These are phyloP conservation scores for cucumber (Cucumis sativus) DNA, from an alignment of 306 rosid species.

Conservation along the genomic window DNA sequence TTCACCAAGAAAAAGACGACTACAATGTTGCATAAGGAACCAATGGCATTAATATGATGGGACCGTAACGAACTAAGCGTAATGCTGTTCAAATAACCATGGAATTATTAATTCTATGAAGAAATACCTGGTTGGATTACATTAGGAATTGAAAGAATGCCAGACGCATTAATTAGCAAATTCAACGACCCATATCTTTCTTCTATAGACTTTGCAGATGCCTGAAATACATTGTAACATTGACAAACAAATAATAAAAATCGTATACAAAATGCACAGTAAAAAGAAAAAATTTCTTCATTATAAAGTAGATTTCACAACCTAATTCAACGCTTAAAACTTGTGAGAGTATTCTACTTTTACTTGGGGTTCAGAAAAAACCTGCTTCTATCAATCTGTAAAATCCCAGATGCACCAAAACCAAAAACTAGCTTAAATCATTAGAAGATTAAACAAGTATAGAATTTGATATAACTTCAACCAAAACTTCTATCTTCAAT, in stretches of 20 bases:
- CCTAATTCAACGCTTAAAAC: not conserved
- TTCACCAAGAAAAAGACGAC: not conserved
- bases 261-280: not conserved
- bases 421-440: not conserved
- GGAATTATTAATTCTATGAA: not conserved
- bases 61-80: not conserved
- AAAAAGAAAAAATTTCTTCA: not conserved
- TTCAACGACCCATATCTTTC: conserved; percentile 68
- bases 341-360: not conserved
- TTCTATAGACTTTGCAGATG: conserved; percentile 51
- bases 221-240: conserved; percentile 34
- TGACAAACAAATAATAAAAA: not conserved
- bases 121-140: conserved; percentile 67
- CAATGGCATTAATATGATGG: not conserved
- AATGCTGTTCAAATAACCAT: not conserved
- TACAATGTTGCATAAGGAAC: not conserved
- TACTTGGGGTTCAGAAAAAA: not conserved
- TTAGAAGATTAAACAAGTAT: not conserved
- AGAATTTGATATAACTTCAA: not conserved
- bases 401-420: not conserved
- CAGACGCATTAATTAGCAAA: conserved; percentile 85
- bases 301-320: not conserved
- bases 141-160: conserved; percentile 73
- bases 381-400: not conserved
- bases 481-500: not conserved